These are phyloP conservation scores for Taphrina wiesneri DNA, from an alignment of 1,139 yeast species.

Conservation along the genomic window DNA sequence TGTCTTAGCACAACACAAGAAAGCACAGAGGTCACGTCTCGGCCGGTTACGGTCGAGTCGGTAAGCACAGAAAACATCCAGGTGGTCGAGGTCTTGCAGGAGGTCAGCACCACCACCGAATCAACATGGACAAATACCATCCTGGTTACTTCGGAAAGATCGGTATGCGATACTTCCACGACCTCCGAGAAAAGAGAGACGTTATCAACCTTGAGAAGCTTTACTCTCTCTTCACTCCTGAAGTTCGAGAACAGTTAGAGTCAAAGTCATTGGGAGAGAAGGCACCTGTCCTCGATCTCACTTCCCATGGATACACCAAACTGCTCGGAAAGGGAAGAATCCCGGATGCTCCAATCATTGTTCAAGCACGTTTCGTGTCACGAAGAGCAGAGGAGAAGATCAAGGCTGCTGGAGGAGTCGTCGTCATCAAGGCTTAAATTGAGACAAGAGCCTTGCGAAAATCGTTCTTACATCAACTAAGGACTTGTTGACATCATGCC, in stretches of 20 bases:
- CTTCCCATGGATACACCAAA: conserved; percentile 84
- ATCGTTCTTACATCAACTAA: background rate
- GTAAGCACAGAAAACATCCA: conserved; percentile 99
- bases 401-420: conserved; percentile 99
- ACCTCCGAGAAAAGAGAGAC: conserved; percentile 71
- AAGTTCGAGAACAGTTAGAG: conserved; percentile 92
- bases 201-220: conserved; percentile 97
- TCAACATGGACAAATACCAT: conserved; percentile 99
- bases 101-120: conserved; percentile 99
- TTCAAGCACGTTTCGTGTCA: conserved; percentile 98
- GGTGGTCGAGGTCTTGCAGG: conserved; percentile 99
- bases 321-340: conserved; percentile 99
- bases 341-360: conserved; percentile 98
- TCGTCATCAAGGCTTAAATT: conserved; percentile 93
- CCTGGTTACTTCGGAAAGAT: conserved; percentile 99
- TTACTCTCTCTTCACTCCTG: conserved; percentile 95
- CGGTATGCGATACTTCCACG: conserved; percentile 99
- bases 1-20: conserved; percentile 70
- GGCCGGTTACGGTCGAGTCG: conserved; percentile 99
- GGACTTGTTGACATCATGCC: background rate
- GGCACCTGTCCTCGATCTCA: conserved; percentile 59
- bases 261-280: conserved; percentile 80
- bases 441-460: background rate
- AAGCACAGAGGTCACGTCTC: conserved; percentile 99
- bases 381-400: conserved; percentile 99